Evolutionary conservation across 768 basidiomycete species (phyloP), one percentile per base, ranked within the genome.

Genomic region (Lepiota brunneoincarnata): DNA sequence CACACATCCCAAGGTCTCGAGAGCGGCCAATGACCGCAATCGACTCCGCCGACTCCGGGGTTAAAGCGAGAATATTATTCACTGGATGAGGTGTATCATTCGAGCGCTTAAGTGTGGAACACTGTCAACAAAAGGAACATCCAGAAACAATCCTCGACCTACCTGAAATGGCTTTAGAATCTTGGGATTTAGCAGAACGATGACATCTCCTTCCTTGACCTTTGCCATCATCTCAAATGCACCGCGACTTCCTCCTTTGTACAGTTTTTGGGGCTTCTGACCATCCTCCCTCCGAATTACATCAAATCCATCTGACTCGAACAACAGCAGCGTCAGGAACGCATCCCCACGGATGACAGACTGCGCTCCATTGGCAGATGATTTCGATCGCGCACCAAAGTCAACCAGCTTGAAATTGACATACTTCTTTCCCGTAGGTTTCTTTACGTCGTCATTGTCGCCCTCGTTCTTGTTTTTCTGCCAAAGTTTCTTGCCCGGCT

Each of bases 171-270:
- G 94, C 63, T 91, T 91, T 54, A 97, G 72, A 41, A 98, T 81
- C 49, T 79, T 80, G 0, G 97, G 93, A 63, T 96, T 97, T 17
- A 98, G 73, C 38, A 99, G 76, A 1, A 93, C 91, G 37, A 98
- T 75, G 4, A 98, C 94, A 43, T 92, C 87, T 2, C 97, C 97
- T 59, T 93, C 89, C 55, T 83, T 84, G 51, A 96, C 69, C 62
- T 91, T 92, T 45, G 90, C 86, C 73, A 90, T 83, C 46, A 80
- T 75, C 67, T 98, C 97, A 63, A 91, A 98, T 3, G 94, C 95
- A 4, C 97, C 97, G 5, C 85, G 83, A 59, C 92, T 93, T 2
- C 96, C 96, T 0, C 97, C 96, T 59, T 77, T 82, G 67, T 94
- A 96, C 0, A 87, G 56, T 63, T 84, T 92, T 58, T 76, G 75